These are phyloP conservation scores for Colletotrichum viniferum DNA, from an alignment of 2,329 filamentous ascomycete genomes.

Conservation along the genomic window DNA sequence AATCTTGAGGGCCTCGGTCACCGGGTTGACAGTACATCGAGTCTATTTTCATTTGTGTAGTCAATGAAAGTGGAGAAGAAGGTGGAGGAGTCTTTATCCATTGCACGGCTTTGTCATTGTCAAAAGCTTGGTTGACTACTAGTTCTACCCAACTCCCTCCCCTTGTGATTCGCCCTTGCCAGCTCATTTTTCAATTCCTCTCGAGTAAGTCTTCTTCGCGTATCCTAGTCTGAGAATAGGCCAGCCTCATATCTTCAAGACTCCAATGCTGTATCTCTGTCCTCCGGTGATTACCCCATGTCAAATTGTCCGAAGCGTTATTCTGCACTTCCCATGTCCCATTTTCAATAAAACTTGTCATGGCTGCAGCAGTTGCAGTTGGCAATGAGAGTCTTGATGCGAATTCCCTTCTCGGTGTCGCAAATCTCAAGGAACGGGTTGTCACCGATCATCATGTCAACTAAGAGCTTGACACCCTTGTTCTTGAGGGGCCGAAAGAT, in stretches of 20 bases:
- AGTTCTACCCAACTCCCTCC: neutral
- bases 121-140: neutral
- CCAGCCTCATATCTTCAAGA: neutral
- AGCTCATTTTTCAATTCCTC: neutral
- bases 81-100: neutral
- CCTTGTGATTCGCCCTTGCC: neutral
- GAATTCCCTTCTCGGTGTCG: neutral
- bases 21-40: neutral
- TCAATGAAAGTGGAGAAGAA: neutral
- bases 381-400: neutral
- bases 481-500: neutral
- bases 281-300: accelerated
- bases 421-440: neutral
- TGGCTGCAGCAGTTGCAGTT: neutral
- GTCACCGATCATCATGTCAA: accelerated
- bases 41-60: neutral
- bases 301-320: neutral
- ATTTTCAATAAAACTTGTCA: neutral
- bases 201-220: neutral
- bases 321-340: too few species aligned
- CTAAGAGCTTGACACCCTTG: neutral
- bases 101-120: accelerated
- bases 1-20: neutral
- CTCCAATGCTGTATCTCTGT: neutral
- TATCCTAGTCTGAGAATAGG: neutral